Base-by-base conservation (phyloP, 1,284 basidiomycete species). In the Amylostereum areolatum region DNA sequence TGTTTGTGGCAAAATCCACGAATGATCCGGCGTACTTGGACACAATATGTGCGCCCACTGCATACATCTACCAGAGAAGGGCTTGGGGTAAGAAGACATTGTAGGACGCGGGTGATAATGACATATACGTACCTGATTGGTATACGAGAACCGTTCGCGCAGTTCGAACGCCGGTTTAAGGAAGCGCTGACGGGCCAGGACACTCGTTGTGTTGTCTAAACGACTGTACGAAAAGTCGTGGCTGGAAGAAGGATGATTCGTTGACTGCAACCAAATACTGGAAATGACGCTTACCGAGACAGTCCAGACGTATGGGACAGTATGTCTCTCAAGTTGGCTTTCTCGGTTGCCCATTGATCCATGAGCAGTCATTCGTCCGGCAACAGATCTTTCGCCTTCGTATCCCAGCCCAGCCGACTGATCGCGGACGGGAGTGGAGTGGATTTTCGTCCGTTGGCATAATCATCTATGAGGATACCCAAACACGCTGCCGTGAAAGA, bases 61-160 rank as follows among this genome's bases (percentile, higher is more conserved):
- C 54, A 64, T 66, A 53, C 50, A 52, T 53, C 52, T 53, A 24
- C 18, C 11, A n/a, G 7, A 7, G 28, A 11, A 43, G 29, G 8
- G 11, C 43, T 18, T 9, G 36, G 37, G n/a, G 33, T n/a, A 18
- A 18, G 18, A 18, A 18, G 18, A 18, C 18, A 35, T 35, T 35
- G 34, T 8, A 35, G 34, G 8, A n/a, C 27, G 31, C 10, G 53
- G 66, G 73, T 64, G 18, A 18, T 18, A 18, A 27, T 5, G 9
- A 18, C 8, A 35, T 8, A 11, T 8, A 30, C 50, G 1, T 28
- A 73, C 73, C 48, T 71, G 59, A 50, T 75, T 74, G 58, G 71
- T 75, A 53, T 75, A 76, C 43, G 71, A 67, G 43, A 65, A 74
- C 10, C 64, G 67, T 47, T 73, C 66, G 2, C 73, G 61, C 42